Evolutionary conservation across 1,284 basidiomycete genomes (phyloP), one percentile per base, ranked within the genome.

Genomic region (Melanopsichium pennsylvanicum): DNA sequence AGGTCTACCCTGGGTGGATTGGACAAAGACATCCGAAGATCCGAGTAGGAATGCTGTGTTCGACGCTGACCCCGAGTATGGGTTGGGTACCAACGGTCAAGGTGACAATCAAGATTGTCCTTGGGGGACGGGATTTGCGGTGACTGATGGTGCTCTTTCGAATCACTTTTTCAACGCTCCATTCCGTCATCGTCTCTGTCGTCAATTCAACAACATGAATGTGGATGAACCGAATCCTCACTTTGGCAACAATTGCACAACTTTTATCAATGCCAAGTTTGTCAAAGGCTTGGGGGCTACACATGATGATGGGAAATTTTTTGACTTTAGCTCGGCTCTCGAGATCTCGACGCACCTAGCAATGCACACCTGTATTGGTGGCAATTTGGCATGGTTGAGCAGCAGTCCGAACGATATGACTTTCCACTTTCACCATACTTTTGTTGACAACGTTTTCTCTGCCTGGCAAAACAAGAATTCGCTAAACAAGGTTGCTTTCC

Each of bases 1-100:
- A 0, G 66, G 66, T 2, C 12, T 69, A 12, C 58, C 59, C 1
- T 69, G 66, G 59, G 33, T 63, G 0, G 66, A 69, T 45, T 69
- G 58, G 58, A 59, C 50, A 4, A 47, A 51, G 42, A 50, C 60
- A 1, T 18, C 50, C 0, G 22, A 22, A 0, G 66, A 69, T 39
- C 51, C 52, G 2, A 31, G 21, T 7, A 45, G 26, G 2, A 52
- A 55, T 12, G 40, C 49, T 2, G 2, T 69, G 4, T 69, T 44
- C 13, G 42, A 54, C 31, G 0, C 41, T 1, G 37, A 59, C 21
- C 59, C 59, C 1, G 29, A 23, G 0, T 57, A 34, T 18, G 64
- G 64, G 0, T 12, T 69, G 18, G 66, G 66, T 2, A 58, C 47
- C 11, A 25, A 63, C 32, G 66, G 66, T 1, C 2, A 51, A 6